Base-by-base conservation (phyloP, 2,329 filamentous ascomycete species). In the Talaromyces albobiverticillius region DNA sequence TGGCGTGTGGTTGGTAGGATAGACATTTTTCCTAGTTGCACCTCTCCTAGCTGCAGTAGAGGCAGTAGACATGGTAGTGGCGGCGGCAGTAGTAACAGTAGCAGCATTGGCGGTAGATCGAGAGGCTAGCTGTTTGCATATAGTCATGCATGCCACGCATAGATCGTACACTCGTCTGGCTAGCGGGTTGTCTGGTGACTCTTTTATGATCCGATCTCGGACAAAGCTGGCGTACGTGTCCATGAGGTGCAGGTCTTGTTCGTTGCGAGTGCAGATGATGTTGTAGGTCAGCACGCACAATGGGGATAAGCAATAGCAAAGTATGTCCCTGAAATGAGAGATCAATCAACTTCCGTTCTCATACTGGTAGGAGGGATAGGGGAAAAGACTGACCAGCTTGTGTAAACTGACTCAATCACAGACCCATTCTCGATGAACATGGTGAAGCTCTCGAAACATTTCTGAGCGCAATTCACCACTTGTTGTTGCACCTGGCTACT, bases 1-100 rank as follows among this genome's bases (percentile, higher is more conserved):
- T 14, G 52, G 38, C 7, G 46, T 50, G 31, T 55, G 53, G 46
- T 55, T 55, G 5, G 53, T 55, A n/a, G 46, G 23, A 26, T 38
- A 43, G 0, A 10, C 2, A 22, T 2, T 14, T 13, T 18, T 20
- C 4, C n/a, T 18, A 22, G 41, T 29, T 52, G 36, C 14, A 5
- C 14, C 5, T 40, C 36, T n/a, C n/a, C n/a, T n/a, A n/a, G n/a
- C n/a, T n/a, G n/a, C n/a, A n/a, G n/a, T n/a, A n/a, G n/a, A n/a
- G n/a, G n/a, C n/a, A n/a, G n/a, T n/a, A n/a, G n/a, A n/a, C n/a
- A n/a, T n/a, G n/a, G n/a, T n/a, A n/a, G n/a, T n/a, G n/a, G n/a
- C n/a, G n/a, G n/a, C n/a, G n/a, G 16, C n/a, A 20, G 4, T 9
- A 14, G 16, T 26, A 14, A 29, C 29, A 11, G 49, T 42, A 23